Base-by-base conservation (phyloP, 106 monocot genomes). In the Dactylorhiza incarnata region DNA sequence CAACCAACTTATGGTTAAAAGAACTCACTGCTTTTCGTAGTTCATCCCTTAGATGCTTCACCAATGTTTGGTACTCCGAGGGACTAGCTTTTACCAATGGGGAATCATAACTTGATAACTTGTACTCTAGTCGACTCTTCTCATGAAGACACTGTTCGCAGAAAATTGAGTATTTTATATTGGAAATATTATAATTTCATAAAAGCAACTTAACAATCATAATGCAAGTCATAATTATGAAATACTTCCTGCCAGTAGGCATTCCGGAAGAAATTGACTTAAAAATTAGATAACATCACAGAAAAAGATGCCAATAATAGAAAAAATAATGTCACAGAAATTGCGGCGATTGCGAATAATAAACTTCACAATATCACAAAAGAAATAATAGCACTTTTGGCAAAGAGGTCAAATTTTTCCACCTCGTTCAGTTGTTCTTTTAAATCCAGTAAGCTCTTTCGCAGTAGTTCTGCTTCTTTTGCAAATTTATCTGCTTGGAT, bases 21-120 rank as follows among this genome's bases (percentile, higher is more conserved):
- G 37, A 45, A 69, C 69, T 69, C n/a, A 69, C 69, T 4, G 43
- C 43, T 11, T 46, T 69, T 16, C 45, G 45, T 9, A 69, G 69
- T 46, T 69, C 69, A 45, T 69, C 69, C 69, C 45, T 69, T 46
- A 69, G 69, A 69, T 69, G 45, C 45, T 69, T 69, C 19, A 69
- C 69, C 69, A 69, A 69, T 7, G 69, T 69, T 37, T 13, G 16
- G 45, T 25, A 5, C 46, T 69, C 69, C n/a, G 69, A 45, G 15
- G 69, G 16, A 24, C 17, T 17, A 16, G 69, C 13, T 69, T 17
- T 69, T 7, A 69, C 45, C 45, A 46, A 17, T 69, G 43, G 69
- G 15, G 19, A 44, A 69, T 69, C 45, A n/a, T 6, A 69, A 69
- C 45, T 69, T 69, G 44, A 69, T 45, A 69, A 46, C 45, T 44